Percentiles rank a stretch among this genome's conserved stretches.
phyloP scores from a whole-genome alignment of 495 filamentous ascomycete genomes.

The Evernia prunastri region DNA sequence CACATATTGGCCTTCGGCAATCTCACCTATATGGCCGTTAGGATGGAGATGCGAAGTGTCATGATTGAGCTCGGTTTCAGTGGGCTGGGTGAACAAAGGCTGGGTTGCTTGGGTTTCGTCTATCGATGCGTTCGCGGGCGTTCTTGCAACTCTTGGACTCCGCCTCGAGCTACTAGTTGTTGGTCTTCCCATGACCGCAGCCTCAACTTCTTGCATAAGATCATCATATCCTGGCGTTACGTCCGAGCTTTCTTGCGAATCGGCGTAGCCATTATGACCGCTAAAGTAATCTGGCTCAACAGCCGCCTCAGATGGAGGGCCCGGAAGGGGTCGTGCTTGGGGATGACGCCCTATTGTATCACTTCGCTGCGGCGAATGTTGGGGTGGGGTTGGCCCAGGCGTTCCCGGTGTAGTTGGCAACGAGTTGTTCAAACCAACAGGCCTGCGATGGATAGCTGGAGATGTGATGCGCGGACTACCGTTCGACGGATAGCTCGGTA shows the following conservation, averaged over 20 bases:
- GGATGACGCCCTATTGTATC: conserved; percentile 53
- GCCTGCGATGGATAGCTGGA: conserved; percentile 34
- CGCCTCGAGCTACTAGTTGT: conserved; percentile 28
- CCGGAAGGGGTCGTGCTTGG: conserved; percentile 55
- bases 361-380: conserved; percentile 43
- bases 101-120: conserved; percentile 24
- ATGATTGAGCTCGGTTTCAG: conserved; percentile 37
- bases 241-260: conserved; percentile 16
- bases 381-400: conserved; percentile 37
- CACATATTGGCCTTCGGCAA: conserved; percentile 39
- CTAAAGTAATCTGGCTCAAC: conserved; percentile 28
- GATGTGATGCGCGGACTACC: conserved; percentile 28
- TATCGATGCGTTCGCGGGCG: conserved; percentile 25
- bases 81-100: conserved; percentile 17
- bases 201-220: conserved; percentile 44
- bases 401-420: conserved; percentile 35
- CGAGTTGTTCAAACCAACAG: conserved; percentile 31
- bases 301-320: conserved; percentile 46
- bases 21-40: conserved; percentile 48
- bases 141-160: conserved; percentile 27
- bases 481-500: conserved; percentile 16
- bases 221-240: conserved; percentile 37
- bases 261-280: conserved; percentile 24
- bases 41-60: conserved; percentile 38
- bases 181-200: conserved; percentile 36